These are phyloP conservation scores for Aegilops sharonensis DNA, from an alignment of 176 grass and related monocot species.

Conservation along the genomic window DNA sequence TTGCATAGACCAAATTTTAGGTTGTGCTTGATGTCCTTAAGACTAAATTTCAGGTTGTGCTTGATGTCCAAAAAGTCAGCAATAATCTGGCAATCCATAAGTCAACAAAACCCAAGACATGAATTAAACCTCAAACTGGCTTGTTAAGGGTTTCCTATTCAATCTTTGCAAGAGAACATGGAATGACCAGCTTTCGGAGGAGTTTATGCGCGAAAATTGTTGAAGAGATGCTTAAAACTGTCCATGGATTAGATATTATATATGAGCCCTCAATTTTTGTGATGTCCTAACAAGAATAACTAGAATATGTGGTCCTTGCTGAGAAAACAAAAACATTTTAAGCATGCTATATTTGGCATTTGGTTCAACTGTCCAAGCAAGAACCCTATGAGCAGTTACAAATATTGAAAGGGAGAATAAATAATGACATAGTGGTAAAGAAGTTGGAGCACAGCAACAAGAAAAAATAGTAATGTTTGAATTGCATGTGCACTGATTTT, in stretches of 20 bases:
- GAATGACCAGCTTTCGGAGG: not conserved
- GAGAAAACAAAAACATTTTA: not conserved
- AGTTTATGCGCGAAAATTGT: not conserved
- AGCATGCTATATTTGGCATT: not conserved
- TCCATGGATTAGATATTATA: not conserved
- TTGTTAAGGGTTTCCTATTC: not conserved
- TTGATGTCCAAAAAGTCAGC: not conserved
- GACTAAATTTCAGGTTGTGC: not conserved
- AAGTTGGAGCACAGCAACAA: not conserved
- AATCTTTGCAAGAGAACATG: not conserved
- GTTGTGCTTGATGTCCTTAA: not conserved
- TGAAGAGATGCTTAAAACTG: not conserved
- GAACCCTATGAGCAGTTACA: not conserved
- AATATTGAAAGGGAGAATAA: not conserved
- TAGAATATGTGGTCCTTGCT: conserved; percentile 18
- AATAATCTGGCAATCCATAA: not conserved
- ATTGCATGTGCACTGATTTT: not conserved
- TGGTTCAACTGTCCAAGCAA: not conserved
- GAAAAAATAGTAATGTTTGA: not conserved
- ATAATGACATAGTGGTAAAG: not conserved
- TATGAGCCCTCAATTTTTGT: not conserved
- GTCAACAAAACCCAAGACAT: not conserved
- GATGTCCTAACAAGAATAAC: not conserved
- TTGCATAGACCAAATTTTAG: not conserved
- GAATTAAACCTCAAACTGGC: not conserved